Percentiles rank a stretch among this genome's conserved stretches.
Evolutionary conservation across 2,329 filamentous ascomycete species (phyloP).

Genomic region (Trichoderma aggressivum): DNA sequence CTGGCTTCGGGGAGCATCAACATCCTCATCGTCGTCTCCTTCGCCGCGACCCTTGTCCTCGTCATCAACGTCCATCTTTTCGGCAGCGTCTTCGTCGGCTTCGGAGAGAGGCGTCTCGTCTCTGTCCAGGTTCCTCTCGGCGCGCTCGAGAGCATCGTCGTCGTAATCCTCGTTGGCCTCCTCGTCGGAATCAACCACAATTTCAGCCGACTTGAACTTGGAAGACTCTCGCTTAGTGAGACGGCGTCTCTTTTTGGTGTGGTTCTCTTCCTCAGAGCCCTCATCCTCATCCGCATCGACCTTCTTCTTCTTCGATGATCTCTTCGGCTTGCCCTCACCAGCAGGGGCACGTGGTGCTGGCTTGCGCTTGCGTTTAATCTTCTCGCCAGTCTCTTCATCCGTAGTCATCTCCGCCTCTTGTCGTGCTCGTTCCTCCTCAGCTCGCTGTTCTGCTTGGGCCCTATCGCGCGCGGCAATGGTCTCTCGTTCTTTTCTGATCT

Average conservation of each 20-base stretch:
- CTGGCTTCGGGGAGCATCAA: constrained; percentile 38
- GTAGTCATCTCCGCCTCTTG: constrained; percentile 74
- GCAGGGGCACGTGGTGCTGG: constrained; percentile 36
- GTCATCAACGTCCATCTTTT: constrained; percentile 54
- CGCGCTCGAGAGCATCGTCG: constrained; percentile 44
- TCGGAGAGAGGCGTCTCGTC: constrained; percentile 37
- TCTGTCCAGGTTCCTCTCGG: constrained; percentile 41
- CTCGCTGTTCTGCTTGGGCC: constrained; percentile 63
- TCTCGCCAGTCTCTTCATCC: constrained; percentile 78
- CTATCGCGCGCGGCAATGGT: constrained; percentile 75
- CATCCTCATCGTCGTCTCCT: constrained; percentile 49
- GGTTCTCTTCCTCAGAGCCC: constrained; percentile 41
- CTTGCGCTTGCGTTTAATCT: constrained; percentile 74
- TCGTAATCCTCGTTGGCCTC: constrained; percentile 45
- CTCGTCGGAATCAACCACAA: constrained; percentile 74
- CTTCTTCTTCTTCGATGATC: constrained; percentile 59
- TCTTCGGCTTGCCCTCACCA: constrained; percentile 43
- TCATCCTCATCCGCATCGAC: constrained; percentile 39
- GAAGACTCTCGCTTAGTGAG: constrained; percentile 47
- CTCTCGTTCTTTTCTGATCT: constrained; percentile 82
- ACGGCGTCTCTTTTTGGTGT: constrained; percentile 61
- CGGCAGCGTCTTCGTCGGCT: constrained; percentile 37
- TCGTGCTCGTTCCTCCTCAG: constrained; percentile 33
- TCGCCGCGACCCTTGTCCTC: constrained; percentile 41
- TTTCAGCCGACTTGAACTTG: constrained; percentile 85